phyloP scores from a whole-genome alignment of 192 early-diverging fungal genomes.

The Pilaira anomala region DNA sequence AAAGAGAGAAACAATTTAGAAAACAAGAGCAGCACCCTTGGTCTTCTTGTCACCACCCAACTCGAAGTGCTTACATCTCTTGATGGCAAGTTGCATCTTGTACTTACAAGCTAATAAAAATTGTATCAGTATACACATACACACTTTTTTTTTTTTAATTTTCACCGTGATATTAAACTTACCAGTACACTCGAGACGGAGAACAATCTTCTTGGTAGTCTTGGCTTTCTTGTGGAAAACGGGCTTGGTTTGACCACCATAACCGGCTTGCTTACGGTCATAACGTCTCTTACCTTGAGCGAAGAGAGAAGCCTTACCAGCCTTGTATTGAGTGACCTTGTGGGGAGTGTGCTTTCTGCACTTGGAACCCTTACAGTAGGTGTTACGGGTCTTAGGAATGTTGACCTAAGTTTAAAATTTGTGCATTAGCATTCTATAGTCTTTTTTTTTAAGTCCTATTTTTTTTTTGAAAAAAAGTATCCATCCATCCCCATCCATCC shows the following conservation, averaged over 20 bases:
- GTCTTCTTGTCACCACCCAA: constrained; percentile 99
- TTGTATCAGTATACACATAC: background rate
- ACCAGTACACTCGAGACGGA: constrained; percentile 94
- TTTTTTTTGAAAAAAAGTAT: background rate
- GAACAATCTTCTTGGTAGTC: constrained; percentile 99
- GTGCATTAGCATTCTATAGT: background rate
- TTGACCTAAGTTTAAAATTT: constrained; percentile 68
- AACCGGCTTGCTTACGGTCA: constrained; percentile 92
- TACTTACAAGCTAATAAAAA: constrained; percentile 77
- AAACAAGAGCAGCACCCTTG: constrained; percentile 84
- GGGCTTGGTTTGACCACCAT: constrained; percentile 99
- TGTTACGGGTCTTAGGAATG: constrained; percentile 99
- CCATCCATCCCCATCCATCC: constrained; percentile 2
- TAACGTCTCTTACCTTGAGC: constrained; percentile 87
- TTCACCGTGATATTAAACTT: constrained; percentile 32
- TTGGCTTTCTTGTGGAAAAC: constrained; percentile 99
- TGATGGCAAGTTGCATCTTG: constrained; percentile 96
- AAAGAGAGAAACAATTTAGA: constrained; percentile 54
- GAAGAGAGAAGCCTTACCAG: constrained; percentile 98
- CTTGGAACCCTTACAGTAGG: constrained; percentile 97
- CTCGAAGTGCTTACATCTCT: constrained; percentile 99
- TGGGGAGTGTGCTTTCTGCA: constrained; percentile 99
- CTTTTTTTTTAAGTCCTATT: background rate
- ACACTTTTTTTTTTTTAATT: background rate
- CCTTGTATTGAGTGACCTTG: constrained; percentile 99